Evolutionary conservation across 257 asterid species (phyloP), one percentile per base, ranked within the genome.

Genomic region (Capsicum pubescens): DNA sequence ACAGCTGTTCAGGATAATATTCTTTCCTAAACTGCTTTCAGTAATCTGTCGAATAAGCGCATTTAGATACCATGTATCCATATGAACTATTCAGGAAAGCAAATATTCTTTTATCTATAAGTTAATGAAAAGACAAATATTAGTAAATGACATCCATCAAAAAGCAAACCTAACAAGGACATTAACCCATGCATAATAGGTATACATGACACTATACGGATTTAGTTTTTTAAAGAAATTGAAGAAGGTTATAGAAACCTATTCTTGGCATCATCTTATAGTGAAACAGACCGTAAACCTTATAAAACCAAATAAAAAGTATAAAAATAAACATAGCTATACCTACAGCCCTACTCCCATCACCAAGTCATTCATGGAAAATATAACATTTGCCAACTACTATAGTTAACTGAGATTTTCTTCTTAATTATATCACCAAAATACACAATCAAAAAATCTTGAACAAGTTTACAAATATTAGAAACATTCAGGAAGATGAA

Each of bases 401-500:
- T 17, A 17, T n/a, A n/a, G 17, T 70, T 70, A 5, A 44, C 58
- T 44, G 36, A 71, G 36, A 70, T 44, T 10, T 42, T 10, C 9
- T 71, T 71, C 79, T 21, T 69, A 55, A 69, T 42, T 42, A 69
- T 69, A 42, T 39, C 78, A 69, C 14, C 4, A 32, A 4, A 36
- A 69, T 69, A 42, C 55, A 69, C 54, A 69, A 39, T 55, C 77
- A 36, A 68, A 68, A 26, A 69, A 69, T 16, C 78, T 39, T 69
- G 32, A 16, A 69, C 78, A 42, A 16, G 32, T 69, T 16, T 0
- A 69, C 9, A 69, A 69, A 39, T 69, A 69, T 69, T 8, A 15
- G 32, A 69, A 42, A 16, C 78, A 69, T 39, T 69, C 42, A 36
- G 15, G 55, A 26, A 69, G 32, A 69, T 69, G 55, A 42, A 15